These are phyloP conservation scores for Sinapis alba DNA, from an alignment of 441 rosid species.

Conservation along the genomic window DNA sequence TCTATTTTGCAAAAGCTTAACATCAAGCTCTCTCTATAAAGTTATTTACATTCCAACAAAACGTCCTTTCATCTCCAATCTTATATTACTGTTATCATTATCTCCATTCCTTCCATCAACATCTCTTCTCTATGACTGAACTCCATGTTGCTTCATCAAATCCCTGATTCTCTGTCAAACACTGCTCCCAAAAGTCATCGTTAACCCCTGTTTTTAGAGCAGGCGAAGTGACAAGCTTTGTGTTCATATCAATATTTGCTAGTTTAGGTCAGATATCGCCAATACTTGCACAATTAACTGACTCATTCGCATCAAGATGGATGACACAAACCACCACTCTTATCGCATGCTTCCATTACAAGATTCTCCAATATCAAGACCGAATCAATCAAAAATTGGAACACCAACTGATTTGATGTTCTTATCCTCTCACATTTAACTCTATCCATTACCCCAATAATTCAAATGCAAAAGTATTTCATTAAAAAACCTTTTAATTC, in stretches of 20 bases:
- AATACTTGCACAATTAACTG: conserved; percentile 60
- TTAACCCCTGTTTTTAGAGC: conserved; percentile 60
- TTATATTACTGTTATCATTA: not conserved
- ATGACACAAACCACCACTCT: conserved; percentile 32
- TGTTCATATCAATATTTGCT: conserved; percentile 78
- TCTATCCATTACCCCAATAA: not conserved
- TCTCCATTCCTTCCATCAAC: conserved; percentile 17
- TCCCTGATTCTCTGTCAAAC: conserved; percentile 91
- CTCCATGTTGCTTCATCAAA: conserved; percentile 67
- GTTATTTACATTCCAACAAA: conserved; percentile 37
- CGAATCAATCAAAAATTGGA: not conserved
- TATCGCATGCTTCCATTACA: conserved; percentile 44
- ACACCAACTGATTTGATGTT: not conserved
- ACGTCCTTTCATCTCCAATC: conserved; percentile 20
- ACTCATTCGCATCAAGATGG: conserved; percentile 63
- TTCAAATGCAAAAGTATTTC: not conserved
- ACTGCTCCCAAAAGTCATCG: conserved; percentile 94
- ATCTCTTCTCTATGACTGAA: conserved; percentile 72
- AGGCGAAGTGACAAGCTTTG: conserved; percentile 55
- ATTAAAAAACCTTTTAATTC: not conserved
- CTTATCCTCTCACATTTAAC: not conserved
- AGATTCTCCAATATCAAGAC: conserved; percentile 58
- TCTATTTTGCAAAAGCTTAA: conserved; percentile 7
- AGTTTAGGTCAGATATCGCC: conserved; percentile 53
- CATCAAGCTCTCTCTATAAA: conserved; percentile 24